A percentile compares a stretch with the other conserved stretches of the same genome.
Conservation (phyloP, 2,329 filamentous ascomycete genomes). For the Beauveria pseudobassiana region DNA sequence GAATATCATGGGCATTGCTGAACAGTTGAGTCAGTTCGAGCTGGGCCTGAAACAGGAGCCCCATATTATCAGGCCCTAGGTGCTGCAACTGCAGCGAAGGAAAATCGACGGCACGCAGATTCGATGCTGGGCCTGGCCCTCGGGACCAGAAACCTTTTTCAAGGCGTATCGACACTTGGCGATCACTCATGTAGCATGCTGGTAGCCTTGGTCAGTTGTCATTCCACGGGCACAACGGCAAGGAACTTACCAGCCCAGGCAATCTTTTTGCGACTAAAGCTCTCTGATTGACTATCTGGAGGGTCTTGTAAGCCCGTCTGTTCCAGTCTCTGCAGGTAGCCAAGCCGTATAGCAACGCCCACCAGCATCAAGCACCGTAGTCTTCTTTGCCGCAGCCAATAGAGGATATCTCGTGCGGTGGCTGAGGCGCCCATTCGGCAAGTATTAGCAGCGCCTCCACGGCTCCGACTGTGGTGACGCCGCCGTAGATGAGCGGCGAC, state of each 20-base stretch:
- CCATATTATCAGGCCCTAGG: conserved; percentile 57
- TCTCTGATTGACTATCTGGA: conserved; percentile 48
- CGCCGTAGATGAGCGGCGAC: conserved; percentile 57
- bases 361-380: conserved; percentile 70
- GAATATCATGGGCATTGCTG: conserved; percentile 64
- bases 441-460: conserved; percentile 63
- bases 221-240: neutral
- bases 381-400: conserved; percentile 68
- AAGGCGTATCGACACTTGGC: conserved; percentile 62
- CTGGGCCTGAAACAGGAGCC: conserved; percentile 62
- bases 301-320: conserved; percentile 59
- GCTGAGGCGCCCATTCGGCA: conserved; percentile 66
- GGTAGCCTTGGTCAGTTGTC: neutral
- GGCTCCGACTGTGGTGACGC: conserved; percentile 60
- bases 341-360: conserved; percentile 60
- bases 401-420: conserved; percentile 50
- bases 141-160: conserved; percentile 69
- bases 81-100: conserved; percentile 53
- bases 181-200: conserved; percentile 59
- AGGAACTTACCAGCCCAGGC: conserved; percentile 51
- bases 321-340: conserved; percentile 63
- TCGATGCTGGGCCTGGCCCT: conserved; percentile 59
- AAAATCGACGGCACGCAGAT: conserved; percentile 58
- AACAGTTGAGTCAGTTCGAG: conserved; percentile 66
- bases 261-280: conserved; percentile 55